These are phyloP conservation scores for Pestalotiopsis sp. DNA, from an alignment of 2,329 filamentous ascomycete genomes.

Conservation along the genomic window DNA sequence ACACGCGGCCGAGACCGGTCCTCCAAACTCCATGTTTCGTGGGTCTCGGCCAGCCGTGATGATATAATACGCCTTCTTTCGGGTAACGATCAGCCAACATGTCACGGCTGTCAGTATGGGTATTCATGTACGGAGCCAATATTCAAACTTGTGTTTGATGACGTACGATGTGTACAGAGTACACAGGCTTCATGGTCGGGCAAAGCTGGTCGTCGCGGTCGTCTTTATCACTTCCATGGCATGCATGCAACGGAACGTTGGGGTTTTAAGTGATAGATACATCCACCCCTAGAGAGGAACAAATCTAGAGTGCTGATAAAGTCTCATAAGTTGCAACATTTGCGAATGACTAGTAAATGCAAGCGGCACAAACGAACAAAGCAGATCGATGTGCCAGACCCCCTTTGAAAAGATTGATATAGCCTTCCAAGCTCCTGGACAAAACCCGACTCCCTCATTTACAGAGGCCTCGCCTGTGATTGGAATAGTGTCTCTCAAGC, in stretches of 20 bases:
- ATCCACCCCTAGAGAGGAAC: too few relatives aligned
- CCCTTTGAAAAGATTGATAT: neutral
- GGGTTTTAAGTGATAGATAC: too few relatives aligned
- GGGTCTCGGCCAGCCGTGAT: neutral
- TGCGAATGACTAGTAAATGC: neutral
- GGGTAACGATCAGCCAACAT: neutral
- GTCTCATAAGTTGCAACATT: neutral
- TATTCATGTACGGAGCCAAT: neutral
- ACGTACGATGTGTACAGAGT: neutral
- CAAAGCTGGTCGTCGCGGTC: neutral
- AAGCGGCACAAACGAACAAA: neutral
- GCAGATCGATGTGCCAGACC: neutral
- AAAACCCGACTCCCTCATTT: too few relatives aligned
- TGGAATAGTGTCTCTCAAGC: conserved; percentile 11
- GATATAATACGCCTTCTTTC: neutral
- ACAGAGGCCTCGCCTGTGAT: neutral
- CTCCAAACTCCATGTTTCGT: neutral
- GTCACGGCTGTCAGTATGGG: neutral
- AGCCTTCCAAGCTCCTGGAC: neutral
- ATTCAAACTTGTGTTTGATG: neutral
- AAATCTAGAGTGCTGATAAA: neutral
- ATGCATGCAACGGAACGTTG: too few relatives aligned
- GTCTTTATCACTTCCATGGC: too few relatives aligned
- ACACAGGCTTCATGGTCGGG: neutral
- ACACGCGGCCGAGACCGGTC: neutral